Conservation (phyloP, 2,329 filamentous ascomycete species). For the Akanthomyces muscarius region DNA sequence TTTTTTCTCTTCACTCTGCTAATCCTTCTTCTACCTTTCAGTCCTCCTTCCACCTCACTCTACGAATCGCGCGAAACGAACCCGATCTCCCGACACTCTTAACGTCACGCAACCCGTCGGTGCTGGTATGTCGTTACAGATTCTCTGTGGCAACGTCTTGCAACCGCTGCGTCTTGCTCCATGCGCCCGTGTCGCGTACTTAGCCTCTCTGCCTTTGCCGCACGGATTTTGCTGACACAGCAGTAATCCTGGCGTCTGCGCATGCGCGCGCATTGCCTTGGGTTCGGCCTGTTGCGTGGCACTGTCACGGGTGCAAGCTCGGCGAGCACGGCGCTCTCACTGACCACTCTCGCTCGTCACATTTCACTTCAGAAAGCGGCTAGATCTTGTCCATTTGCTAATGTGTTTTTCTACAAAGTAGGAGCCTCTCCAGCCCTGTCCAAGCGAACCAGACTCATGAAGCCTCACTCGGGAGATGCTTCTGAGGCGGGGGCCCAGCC, state of each 20-base stretch:
- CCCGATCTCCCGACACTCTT: conserved; percentile 68
- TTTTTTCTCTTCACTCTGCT: conserved; percentile 23
- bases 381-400: conserved; percentile 20
- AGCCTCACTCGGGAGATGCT: conserved; percentile 50
- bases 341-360: neutral
- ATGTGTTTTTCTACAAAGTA: conserved; percentile 27
- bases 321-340: neutral
- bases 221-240: neutral
- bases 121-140: conserved; percentile 63
- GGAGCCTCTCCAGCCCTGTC: conserved; percentile 44
- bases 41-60: conserved; percentile 41
- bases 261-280: neutral
- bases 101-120: conserved; percentile 53
- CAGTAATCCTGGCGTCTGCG: neutral
- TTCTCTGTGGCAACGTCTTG: conserved; percentile 34
- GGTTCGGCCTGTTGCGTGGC: neutral
- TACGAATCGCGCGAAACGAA: conserved; percentile 72
- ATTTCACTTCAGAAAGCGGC: neutral
- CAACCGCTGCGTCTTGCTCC: conserved; percentile 29
- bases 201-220: neutral
- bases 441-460: conserved; percentile 43
- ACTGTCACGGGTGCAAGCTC: neutral
- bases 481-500: conserved; percentile 56
- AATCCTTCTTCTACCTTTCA: conserved; percentile 33
- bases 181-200: conserved; percentile 22